These are phyloP conservation scores for Ascomycota sp. DNA, from an alignment of 2,329 filamentous ascomycete species.

Conservation along the genomic window DNA sequence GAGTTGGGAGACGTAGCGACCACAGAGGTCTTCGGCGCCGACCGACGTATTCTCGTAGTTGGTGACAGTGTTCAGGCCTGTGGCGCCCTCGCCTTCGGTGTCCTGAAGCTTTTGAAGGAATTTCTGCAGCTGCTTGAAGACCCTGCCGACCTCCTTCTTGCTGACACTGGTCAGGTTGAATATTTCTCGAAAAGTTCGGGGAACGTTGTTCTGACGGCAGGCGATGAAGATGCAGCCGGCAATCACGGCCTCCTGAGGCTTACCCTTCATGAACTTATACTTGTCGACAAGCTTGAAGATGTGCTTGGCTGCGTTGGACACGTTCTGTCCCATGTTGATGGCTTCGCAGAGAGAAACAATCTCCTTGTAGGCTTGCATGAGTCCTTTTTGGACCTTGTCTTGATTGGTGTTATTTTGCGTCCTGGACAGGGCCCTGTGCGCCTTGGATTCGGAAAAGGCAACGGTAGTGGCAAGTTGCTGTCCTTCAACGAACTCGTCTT, in stretches of 20 bases:
- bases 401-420: slow-evolving; percentile 70
- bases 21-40: slow-evolving; percentile 65
- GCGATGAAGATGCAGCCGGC: slow-evolving; percentile 96
- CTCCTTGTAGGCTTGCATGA: slow-evolving; percentile 73
- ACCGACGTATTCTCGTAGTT: slow-evolving; percentile 61
- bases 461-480: slow-evolving; percentile 79
- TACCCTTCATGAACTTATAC: slow-evolving; percentile 83
- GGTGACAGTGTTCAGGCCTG: slow-evolving; percentile 34
- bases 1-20: slow-evolving; percentile 75
- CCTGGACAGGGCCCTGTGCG: slow-evolving; percentile 55
- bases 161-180: slow-evolving; percentile 81
- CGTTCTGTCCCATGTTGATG: slow-evolving; percentile 59
- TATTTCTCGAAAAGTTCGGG: slow-evolving; percentile 86
- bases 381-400: slow-evolving; percentile 65
- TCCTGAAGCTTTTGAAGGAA: slow-evolving; percentile 64
- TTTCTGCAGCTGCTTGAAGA: slow-evolving; percentile 81
- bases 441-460: slow-evolving; percentile 56
- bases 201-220: slow-evolving; percentile 71
- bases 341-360: slow-evolving; percentile 76
- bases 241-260: slow-evolving; percentile 81
- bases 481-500: slow-evolving; percentile 76
- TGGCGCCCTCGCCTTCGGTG: slow-evolving; percentile 23
- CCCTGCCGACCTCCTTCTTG: slow-evolving; percentile 92
- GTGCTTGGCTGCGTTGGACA: slow-evolving; percentile 79
- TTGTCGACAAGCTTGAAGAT: slow-evolving; percentile 92